A percentile compares a stretch with the other conserved stretches of the same genome.
Evolutionary conservation across 805 yeast genomes (phyloP).

Genomic region (Candida maesae): DNA sequence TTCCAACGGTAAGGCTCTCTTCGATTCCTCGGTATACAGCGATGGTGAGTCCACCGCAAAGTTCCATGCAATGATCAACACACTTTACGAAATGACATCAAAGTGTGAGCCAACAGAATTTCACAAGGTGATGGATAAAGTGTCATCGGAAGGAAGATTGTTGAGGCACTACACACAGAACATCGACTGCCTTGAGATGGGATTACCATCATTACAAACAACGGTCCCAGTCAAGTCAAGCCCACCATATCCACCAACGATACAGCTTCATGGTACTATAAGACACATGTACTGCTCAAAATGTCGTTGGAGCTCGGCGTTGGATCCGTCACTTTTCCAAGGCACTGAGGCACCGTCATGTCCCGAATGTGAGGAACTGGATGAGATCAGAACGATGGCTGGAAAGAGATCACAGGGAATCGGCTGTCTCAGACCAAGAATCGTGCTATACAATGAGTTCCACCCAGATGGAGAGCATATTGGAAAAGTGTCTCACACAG

Average conservation of each 20-base stretch:
- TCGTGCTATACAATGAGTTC: slow-evolving; percentile 67
- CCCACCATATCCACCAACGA: slow-evolving; percentile 49
- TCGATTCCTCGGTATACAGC: slow-evolving; percentile 75
- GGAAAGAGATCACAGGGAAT: slow-evolving; percentile 63
- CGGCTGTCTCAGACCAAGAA: slow-evolving; percentile 61
- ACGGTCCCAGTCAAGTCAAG: slow-evolving; percentile 43
- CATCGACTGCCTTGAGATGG: slow-evolving; percentile 74
- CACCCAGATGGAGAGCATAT: slow-evolving; percentile 89
- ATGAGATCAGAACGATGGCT: slow-evolving; percentile 49
- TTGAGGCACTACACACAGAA: slow-evolving; percentile 82
- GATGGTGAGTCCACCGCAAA: slow-evolving; percentile 53
- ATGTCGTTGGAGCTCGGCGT: slow-evolving; percentile 54
- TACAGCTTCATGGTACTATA: slow-evolving; percentile 85
- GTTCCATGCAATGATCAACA: slow-evolving; percentile 73
- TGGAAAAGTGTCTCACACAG: slow-evolving; percentile 68
- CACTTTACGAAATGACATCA: slow-evolving; percentile 51
- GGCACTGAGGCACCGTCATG: slow-evolving; percentile 51
- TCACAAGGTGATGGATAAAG: slow-evolving; percentile 56
- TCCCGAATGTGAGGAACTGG: slow-evolving; percentile 59
- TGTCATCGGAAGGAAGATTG: slow-evolving; percentile 61
- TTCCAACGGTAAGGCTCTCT: slow-evolving; percentile 60
- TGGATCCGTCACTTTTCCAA: slow-evolving; percentile 50
- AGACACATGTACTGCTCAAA: slow-evolving; percentile 71
- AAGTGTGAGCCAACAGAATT: slow-evolving; percentile 69
- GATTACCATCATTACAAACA: slow-evolving; percentile 47